A percentile compares a stretch with the other conserved stretches of the same genome.
Evolutionary conservation across 2,329 filamentous ascomycete species (phyloP).

Genomic region (Sporothrix protearum): DNA sequence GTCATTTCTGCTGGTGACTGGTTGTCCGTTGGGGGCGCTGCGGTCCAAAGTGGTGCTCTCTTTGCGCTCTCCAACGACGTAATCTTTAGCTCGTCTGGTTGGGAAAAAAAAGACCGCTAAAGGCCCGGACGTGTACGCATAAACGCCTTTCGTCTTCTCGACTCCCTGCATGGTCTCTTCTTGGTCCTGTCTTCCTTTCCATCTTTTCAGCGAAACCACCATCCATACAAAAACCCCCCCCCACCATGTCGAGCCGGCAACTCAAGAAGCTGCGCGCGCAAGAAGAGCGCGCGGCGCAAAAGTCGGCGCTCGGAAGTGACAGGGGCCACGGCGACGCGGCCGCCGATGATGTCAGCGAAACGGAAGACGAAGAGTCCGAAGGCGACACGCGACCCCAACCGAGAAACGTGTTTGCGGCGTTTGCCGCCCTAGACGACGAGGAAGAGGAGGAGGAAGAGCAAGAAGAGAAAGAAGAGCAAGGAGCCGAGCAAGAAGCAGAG

Average conservation of each 20-base stretch:
- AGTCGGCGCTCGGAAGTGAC: slow-evolving; percentile 35
- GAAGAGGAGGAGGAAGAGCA: slow-evolving; percentile 42
- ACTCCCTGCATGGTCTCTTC: not conserved
- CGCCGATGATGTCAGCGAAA: slow-evolving; percentile 33
- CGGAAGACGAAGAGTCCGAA: slow-evolving; percentile 1
- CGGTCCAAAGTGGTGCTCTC: too few species aligned
- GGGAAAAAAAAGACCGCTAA: not conserved
- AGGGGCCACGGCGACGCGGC: slow-evolving; percentile 30
- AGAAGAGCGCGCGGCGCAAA: slow-evolving; percentile 36
- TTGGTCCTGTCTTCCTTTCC: too few species aligned
- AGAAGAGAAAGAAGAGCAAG: slow-evolving; percentile 31
- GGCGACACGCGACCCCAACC: slow-evolving; percentile 8
- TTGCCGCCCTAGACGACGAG: slow-evolving; percentile 49
- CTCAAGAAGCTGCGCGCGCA: slow-evolving; percentile 52
- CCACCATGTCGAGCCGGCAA: slow-evolving; percentile 49
- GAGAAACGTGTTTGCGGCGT: slow-evolving; percentile 43
- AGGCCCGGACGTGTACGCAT: not conserved
- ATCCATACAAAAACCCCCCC: not conserved
- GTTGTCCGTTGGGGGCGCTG: not conserved
- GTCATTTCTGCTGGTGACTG: slow-evolving; percentile 1
- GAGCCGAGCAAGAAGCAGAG: slow-evolving; percentile 32
- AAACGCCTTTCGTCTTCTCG: not conserved
- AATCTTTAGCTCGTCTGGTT: not conserved
- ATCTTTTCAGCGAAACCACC: not conserved
- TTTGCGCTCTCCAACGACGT: not conserved